Evolutionary conservation across 306 rosid genomes (phyloP).

Genomic region (Pyrus pyrifolia): DNA sequence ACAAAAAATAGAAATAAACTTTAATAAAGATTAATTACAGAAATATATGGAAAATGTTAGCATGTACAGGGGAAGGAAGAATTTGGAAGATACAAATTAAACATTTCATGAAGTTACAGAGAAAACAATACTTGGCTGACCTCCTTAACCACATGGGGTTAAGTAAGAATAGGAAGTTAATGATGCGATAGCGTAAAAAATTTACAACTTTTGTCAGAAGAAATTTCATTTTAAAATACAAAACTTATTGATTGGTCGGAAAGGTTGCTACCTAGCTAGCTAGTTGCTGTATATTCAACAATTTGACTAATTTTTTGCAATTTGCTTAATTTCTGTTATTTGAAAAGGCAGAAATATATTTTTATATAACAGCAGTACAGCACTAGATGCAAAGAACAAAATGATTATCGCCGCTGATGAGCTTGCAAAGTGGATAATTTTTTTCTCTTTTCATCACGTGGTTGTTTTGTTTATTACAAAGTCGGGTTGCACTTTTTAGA

Average conservation of each 20-base stretch:
- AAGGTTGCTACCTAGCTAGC: not conserved
- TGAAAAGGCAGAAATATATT: not conserved
- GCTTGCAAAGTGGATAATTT: conserved; percentile 3
- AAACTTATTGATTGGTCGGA: not conserved
- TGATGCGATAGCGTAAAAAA: conserved; percentile 1
- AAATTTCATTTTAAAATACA: no score
- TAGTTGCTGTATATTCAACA: not conserved
- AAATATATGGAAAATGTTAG: not conserved
- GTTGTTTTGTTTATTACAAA: not conserved
- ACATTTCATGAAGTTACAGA: not conserved
- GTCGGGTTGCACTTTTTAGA: not conserved
- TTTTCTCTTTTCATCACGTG: not conserved
- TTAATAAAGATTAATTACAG: not conserved
- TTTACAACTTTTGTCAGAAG: not conserved
- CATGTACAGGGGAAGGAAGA: not conserved
- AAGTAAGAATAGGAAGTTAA: not conserved
- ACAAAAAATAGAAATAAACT: not conserved
- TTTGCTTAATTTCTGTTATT: not conserved
- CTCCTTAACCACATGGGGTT: conserved; percentile 3
- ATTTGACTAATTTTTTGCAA: not conserved
- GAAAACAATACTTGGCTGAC: not conserved
- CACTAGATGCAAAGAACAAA: not conserved
- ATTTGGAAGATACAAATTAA: not conserved
- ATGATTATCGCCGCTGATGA: not conserved
- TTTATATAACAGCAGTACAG: not conserved